A percentile compares a stretch with the other conserved stretches of the same genome.
Evolutionary conservation across 495 filamentous ascomycete genomes (phyloP).

Genomic region (Penicillium bialowiezense): DNA sequence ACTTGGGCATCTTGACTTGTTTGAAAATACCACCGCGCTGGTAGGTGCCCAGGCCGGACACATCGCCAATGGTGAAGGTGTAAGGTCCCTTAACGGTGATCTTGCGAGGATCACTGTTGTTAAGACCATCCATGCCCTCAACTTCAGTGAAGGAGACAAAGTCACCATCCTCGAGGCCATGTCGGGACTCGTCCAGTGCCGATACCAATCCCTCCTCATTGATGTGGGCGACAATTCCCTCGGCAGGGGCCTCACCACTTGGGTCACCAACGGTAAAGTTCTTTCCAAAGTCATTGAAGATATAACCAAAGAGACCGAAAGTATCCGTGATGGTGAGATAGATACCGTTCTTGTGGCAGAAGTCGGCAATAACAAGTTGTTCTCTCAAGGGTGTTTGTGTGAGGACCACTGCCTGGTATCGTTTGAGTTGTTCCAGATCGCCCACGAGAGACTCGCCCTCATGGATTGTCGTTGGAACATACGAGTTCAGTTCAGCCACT

Average conservation of each 20-base stretch:
- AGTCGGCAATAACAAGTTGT: conserved; percentile 81
- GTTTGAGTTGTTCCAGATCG: conserved; percentile 73
- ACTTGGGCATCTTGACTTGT: conserved; percentile 97
- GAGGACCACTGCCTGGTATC: conserved; percentile 89
- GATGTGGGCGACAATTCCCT: conserved; percentile 87
- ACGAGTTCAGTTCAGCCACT: conserved; percentile 93
- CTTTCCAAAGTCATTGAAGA: conserved; percentile 97
- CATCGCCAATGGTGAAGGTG: conserved; percentile 95
- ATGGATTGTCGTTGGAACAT: conserved; percentile 83
- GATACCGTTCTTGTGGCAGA: conserved; percentile 89
- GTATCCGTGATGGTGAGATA: conserved; percentile 84
- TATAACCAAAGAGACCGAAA: conserved; percentile 88
- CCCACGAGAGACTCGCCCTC: conserved; percentile 59
- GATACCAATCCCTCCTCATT: conserved; percentile 87
- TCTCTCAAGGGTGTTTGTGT: conserved; percentile 77
- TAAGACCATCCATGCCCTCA: conserved; percentile 88
- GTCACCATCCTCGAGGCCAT: conserved; percentile 95
- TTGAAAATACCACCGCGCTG: conserved; percentile 82
- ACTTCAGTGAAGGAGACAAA: conserved; percentile 93
- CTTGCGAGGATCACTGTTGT: conserved; percentile 77
- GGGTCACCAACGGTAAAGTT: conserved; percentile 87
- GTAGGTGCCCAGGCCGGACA: conserved; percentile 81
- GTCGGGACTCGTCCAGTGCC: conserved; percentile 90
- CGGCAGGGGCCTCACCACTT: conserved; percentile 84
- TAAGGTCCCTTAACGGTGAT: conserved; percentile 93